phyloP scores from a whole-genome alignment of 2,329 filamentous ascomycete genomes.

The Fusarium lateritium region DNA sequence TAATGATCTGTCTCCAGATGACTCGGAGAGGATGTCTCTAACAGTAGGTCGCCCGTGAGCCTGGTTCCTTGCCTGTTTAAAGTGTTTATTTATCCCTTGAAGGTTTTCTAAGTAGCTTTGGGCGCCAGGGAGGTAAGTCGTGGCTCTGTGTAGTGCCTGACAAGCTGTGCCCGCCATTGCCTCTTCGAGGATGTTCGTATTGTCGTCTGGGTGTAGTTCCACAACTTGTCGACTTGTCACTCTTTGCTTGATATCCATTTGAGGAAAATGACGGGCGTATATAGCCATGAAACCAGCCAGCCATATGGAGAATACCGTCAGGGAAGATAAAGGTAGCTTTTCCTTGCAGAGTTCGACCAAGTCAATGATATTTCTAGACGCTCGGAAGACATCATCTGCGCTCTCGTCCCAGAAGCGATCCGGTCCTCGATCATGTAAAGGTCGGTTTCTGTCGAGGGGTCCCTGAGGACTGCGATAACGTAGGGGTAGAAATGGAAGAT shows the following conservation, averaged over 20 bases:
- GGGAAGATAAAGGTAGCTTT: slow-evolving; percentile 76
- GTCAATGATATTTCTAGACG: slow-evolving; percentile 74
- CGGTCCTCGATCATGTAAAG: not conserved
- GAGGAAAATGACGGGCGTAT: slow-evolving; percentile 76
- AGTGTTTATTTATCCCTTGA: slow-evolving; percentile 30
- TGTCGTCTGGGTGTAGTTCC: slow-evolving; percentile 6
- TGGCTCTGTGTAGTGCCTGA: slow-evolving; percentile 38
- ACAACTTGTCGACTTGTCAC: slow-evolving; percentile 16
- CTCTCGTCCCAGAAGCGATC: slow-evolving; percentile 12
- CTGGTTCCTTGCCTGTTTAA: slow-evolving; percentile 17
- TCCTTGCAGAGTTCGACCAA: slow-evolving; percentile 74
- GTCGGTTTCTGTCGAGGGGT: not conserved
- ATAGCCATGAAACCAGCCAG: slow-evolving; percentile 76
- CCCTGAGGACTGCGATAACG: not conserved
- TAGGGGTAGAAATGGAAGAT: slow-evolving; percentile 5
- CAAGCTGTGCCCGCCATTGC: slow-evolving; percentile 22
- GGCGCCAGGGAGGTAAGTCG: slow-evolving; percentile 25
- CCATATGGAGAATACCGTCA: slow-evolving; percentile 77
- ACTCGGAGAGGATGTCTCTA: not conserved
- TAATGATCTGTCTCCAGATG: slow-evolving; percentile 10
- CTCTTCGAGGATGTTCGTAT: slow-evolving; percentile 11
- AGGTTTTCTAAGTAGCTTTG: slow-evolving; percentile 40
- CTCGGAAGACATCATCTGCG: slow-evolving; percentile 52
- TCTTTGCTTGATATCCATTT: slow-evolving; percentile 71
- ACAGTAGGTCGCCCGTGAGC: slow-evolving; percentile 4